Base-by-base conservation (phyloP, 345 rosid species). In the Populus pruinosa region DNA sequence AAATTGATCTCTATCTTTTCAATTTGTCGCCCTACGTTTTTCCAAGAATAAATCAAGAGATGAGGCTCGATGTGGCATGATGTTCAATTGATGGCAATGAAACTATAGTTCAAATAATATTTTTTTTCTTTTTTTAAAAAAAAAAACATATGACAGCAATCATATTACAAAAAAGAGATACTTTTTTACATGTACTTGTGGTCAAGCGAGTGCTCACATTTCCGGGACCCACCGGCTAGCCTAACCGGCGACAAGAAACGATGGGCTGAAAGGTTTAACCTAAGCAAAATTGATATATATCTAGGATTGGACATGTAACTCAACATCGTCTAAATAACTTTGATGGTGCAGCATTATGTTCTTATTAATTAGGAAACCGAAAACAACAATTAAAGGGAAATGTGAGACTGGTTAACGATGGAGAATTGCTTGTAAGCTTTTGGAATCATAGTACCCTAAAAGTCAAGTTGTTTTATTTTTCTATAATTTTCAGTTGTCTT, bases 181-280 rank as follows among this genome's bases (percentile, higher is more conserved):
- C 17, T 71, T 71, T 70, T 77, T 18, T 39, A 67, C 44, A 78
- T 27, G 86, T 87, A 78, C 86, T 80, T 84, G 89, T 72, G 87
- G 87, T 89, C 70, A 85, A 85, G 90, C 80, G 85, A 77, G 80
- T 80, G 81, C 69, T 87, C 77, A 87, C 87, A 27, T 36, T 43
- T 29, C 36, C 35, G 56, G 88, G 87, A 35, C 88, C 89, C 89
- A 77, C 73, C 71, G 77, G 83, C 65, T 53, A 69, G 33, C 84
- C 77, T 71, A 64, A 76, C 36, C 68, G 77, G 83, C 23, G 88
- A 87, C 94, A 87, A 69, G 87, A 87, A 84, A 78, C 79, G 85
- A 87, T 87, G 92, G 90, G 89, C 84, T 88, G 74, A 89, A 87
- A 84, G 86, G 80, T 80, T 77, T 82, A 77, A 80, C 82, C 86